Conservation (phyloP, 768 basidiomycete genomes). For the Phaeolepiota aurea region DNA sequence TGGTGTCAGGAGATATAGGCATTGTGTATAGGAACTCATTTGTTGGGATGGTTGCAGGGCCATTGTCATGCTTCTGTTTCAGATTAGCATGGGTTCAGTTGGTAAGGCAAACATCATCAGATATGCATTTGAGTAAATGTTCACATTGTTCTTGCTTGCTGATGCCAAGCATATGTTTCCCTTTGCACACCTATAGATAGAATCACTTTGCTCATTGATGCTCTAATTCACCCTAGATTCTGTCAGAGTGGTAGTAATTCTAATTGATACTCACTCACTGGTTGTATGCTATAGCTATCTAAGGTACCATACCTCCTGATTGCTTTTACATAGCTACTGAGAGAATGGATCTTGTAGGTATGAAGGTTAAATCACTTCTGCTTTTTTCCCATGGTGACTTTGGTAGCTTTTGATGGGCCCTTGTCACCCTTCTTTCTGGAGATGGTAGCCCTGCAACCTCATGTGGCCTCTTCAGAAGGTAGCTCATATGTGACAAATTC, state of each 20-base stretch:
- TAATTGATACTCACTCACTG: slow-evolving; percentile 1
- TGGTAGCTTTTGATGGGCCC: no score
- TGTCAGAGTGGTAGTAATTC: background rate
- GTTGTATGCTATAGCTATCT: slow-evolving; percentile 5
- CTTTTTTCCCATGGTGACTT: no score
- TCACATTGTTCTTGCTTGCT: background rate
- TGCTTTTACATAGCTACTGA: slow-evolving; percentile 5
- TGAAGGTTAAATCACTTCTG: background rate
- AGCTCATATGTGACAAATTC: background rate
- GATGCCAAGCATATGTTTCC: background rate
- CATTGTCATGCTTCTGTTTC: background rate
- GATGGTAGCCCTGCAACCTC: no score
- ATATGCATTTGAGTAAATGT: background rate
- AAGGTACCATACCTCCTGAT: slow-evolving; percentile 6
- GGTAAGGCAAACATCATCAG: no score
- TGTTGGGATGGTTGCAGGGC: background rate
- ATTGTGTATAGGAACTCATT: background rate
- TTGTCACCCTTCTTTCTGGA: no score
- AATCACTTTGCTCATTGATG: slow-evolving; percentile 4
- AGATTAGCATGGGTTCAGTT: background rate
- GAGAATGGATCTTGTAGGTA: slow-evolving; percentile 7
- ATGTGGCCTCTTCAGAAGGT: slow-evolving; percentile 1
- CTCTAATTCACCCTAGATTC: slow-evolving; percentile 8
- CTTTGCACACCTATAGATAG: slow-evolving; percentile 4
- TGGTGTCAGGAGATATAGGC: no score